Evolutionary conservation across 768 basidiomycete genomes (phyloP).

Genomic region (Rossbeevera mucosa): DNA sequence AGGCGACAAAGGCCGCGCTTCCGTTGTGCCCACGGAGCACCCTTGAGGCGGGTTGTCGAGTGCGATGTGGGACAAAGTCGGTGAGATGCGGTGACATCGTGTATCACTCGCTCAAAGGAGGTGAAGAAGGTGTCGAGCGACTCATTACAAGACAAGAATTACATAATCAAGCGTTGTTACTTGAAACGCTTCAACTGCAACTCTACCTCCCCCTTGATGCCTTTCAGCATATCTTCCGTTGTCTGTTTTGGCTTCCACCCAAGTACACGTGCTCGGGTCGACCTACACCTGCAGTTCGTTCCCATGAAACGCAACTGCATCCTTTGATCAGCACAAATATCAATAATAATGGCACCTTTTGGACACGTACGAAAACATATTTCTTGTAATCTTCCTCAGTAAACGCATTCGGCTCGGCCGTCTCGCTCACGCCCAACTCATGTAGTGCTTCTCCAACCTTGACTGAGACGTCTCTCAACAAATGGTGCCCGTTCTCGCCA

Average conservation of each 20-base stretch:
- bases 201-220: constrained; percentile 20
- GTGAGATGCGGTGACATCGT: constrained; percentile 8
- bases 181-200: constrained; percentile 9
- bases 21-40: constrained; percentile 13
- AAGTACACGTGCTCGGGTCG: constrained; percentile 18
- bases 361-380: constrained; percentile 3
- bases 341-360: neutral
- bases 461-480: constrained; percentile 40
- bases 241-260: constrained; percentile 34
- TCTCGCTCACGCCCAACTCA: constrained; percentile 15
- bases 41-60: neutral
- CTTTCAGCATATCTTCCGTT: constrained; percentile 18
- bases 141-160: too few relatives aligned
- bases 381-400: constrained; percentile 23
- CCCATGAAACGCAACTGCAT: constrained; percentile 18
- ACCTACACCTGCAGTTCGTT: constrained; percentile 18
- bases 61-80: neutral
- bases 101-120: neutral
- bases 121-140: too few relatives aligned
- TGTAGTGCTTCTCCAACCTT: constrained; percentile 35
- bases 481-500: constrained; percentile 48
- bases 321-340: neutral
- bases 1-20: constrained; percentile 13
- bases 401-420: constrained; percentile 38
- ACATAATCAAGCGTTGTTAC: neutral